Evolutionary conservation across 148 eudicot genomes (phyloP), one percentile per base, ranked within the genome.

Genomic region (Rhododendron vialii): DNA sequence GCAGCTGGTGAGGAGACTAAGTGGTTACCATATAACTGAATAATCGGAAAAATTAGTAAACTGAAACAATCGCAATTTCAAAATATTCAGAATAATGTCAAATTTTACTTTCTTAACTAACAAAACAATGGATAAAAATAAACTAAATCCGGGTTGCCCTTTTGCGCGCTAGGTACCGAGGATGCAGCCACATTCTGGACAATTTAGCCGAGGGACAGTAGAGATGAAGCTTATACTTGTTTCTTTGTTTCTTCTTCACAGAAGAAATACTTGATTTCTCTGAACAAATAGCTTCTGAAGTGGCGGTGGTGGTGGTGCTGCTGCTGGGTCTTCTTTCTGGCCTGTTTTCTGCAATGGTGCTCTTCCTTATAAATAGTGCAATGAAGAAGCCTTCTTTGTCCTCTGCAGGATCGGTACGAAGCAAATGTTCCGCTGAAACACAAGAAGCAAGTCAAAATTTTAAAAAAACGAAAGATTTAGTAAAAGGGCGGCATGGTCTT

Each of bases 301-400:
- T 78, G 24, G 30, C 30, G 30, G 47, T 43, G 50, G 50, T 47
- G 48, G 4, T 26, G 48, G 2, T 65, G 74, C 59, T 24, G 51
- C 36, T 82, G 78, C 76, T 11, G 83, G 67, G 73, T 35, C 20
- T 33, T 15, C 8, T 10, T 20, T 71, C 13, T 47, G 7, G 79
- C 79, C 20, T 75, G 24, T 17, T 67, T 67, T 63, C 65, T 12
- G 63, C 43, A 12, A 11, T 22, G 26, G 11, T 24, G 69, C 33
- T 30, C 36, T 89, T 93, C 83, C 92, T 90, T 22, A 92, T 93
- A 82, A 98, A 98, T 48, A 98, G 80, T 8, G 98, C 93, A 51
- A 98, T 98, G 90, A 98, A 98, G 89, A 98, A 98, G 82, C 99
- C 99, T 88, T 94, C 98, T 85, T 93, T 92, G 86, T 98, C 99